These are phyloP conservation scores for Neospora caninum DNA, from an alignment of 169 alveolate genomes.

Conservation along the genomic window DNA sequence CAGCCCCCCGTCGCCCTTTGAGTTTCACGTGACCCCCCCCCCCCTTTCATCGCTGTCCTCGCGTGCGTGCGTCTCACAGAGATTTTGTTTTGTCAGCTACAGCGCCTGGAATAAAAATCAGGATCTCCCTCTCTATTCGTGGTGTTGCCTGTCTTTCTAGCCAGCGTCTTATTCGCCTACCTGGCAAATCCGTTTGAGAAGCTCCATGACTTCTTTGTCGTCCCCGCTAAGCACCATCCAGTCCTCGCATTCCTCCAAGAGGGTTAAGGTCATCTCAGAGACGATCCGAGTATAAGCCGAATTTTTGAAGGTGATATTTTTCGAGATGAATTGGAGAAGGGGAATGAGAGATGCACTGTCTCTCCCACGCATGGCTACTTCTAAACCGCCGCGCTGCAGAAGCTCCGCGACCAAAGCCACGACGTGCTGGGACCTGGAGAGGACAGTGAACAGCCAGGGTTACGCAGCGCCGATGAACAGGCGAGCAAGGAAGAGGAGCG, in stretches of 20 bases:
- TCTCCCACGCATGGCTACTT: slow-evolving; percentile 25
- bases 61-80: too few species aligned
- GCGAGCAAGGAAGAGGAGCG: too few species aligned
- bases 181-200: slow-evolving; percentile 33
- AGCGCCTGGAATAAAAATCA: too few species aligned
- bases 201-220: background rate
- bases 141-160: background rate
- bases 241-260: slow-evolving; percentile 37
- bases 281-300: background rate
- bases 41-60: too few species aligned
- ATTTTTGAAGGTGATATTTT: background rate
- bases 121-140: background rate
- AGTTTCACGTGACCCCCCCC: too few species aligned
- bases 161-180: too few species aligned
- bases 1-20: too few species aligned
- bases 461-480: too few species aligned
- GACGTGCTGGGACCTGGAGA: slow-evolving; percentile 47
- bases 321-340: slow-evolving; percentile 31
- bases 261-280: slow-evolving; percentile 21
- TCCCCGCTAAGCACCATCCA: slow-evolving; percentile 3
- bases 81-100: too few species aligned
- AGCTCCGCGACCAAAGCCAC: slow-evolving; percentile 46
- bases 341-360: slow-evolving; percentile 28
- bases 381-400: slow-evolving; percentile 50
- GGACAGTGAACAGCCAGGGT: too few species aligned